These are phyloP conservation scores for Kwoniella botswanensis DNA, from an alignment of 768 basidiomycete species.

Conservation along the genomic window DNA sequence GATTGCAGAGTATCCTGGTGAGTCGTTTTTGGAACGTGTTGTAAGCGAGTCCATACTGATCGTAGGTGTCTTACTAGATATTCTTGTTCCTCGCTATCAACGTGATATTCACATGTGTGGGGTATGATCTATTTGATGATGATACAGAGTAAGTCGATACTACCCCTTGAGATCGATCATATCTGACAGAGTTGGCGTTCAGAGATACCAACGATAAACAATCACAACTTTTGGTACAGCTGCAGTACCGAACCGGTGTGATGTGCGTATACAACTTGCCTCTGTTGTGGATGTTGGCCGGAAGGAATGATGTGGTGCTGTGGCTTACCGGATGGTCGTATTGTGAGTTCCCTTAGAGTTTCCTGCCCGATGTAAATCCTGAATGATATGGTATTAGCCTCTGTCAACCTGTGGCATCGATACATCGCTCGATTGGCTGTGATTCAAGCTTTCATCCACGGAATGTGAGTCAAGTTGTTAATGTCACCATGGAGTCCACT, in stretches of 20 bases:
- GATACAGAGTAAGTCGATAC: background rate
- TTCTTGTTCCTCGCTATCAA: constrained; percentile 34
- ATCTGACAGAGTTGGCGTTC: background rate
- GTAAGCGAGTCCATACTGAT: background rate
- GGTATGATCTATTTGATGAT: constrained; percentile 7
- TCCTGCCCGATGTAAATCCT: no score
- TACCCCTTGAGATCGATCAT: background rate
- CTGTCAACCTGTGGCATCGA: constrained; percentile 41
- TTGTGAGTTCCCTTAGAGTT: constrained; percentile 11
- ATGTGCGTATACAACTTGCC: constrained; percentile 45
- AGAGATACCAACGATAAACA: constrained; percentile 15
- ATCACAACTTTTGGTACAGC: constrained; percentile 19
- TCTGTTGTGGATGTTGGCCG: constrained; percentile 37
- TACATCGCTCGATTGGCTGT: constrained; percentile 29
- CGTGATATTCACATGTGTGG: constrained; percentile 26
- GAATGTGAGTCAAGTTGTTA: constrained; percentile 19
- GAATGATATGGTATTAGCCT: constrained; percentile 2
- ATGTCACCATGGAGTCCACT: background rate
- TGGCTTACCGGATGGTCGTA: constrained; percentile 44
- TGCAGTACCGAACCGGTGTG: constrained; percentile 37
- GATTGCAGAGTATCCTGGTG: constrained; percentile 32
- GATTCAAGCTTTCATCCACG: constrained; percentile 36
- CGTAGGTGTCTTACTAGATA: constrained; percentile 14
- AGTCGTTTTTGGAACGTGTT: constrained; percentile 3
- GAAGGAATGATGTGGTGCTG: constrained; percentile 39